phyloP scores from a whole-genome alignment of 345 rosid genomes.

The Gossypium australe region DNA sequence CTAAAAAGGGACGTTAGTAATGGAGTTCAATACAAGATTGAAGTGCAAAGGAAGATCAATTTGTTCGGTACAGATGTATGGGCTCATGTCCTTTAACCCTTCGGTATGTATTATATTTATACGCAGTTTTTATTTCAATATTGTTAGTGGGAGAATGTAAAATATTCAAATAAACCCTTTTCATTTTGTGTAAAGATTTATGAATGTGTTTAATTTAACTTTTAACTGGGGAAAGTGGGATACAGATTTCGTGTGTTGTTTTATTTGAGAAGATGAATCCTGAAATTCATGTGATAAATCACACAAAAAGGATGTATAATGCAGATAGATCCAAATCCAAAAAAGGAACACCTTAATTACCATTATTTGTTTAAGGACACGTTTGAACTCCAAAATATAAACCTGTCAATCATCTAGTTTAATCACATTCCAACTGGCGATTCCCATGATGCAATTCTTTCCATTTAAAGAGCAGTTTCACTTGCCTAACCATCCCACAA shows the following conservation, averaged over 20 bases:
- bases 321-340: not conserved
- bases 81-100: not conserved
- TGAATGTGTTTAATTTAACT: not conserved
- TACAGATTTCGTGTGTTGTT: not conserved
- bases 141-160: too few relatives aligned
- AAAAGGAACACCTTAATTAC: not conserved
- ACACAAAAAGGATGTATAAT: not conserved
- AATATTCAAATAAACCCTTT: not conserved
- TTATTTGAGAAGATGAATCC: not conserved
- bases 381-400: slow-evolving; percentile 1
- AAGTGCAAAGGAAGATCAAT: not conserved
- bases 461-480: slow-evolving; percentile 13
- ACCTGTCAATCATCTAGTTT: slow-evolving; percentile 4
- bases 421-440: slow-evolving; percentile 3
- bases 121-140: too few relatives aligned
- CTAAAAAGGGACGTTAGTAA: not conserved
- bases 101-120: not conserved
- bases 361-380: not conserved
- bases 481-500: not conserved
- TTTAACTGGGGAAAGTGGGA: not conserved
- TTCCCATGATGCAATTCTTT: slow-evolving; percentile 7
- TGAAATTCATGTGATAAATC: slow-evolving; percentile 8
- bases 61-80: not conserved
- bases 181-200: not conserved
- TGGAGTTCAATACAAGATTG: not conserved